Evolutionary conservation across 495 filamentous ascomycete species (phyloP).

Genomic region (Penicillium coprophilum): DNA sequence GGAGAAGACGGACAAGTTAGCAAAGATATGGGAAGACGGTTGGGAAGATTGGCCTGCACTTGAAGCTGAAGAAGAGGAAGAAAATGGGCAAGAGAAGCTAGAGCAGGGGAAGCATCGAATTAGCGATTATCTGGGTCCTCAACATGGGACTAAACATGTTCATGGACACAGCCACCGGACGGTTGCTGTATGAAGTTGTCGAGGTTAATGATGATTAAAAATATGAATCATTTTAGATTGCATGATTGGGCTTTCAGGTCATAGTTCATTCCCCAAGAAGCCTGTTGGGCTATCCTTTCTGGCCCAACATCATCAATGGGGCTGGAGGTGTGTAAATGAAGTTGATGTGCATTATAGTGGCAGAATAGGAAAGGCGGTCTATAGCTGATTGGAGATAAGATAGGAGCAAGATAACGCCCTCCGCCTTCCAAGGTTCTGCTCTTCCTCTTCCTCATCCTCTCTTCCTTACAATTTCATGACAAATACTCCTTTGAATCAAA

Average conservation of each 20-base stretch:
- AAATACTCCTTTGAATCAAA: not conserved
- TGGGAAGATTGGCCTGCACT: slow-evolving; percentile 54
- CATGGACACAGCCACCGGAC: slow-evolving; percentile 19
- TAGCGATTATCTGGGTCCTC: slow-evolving; percentile 35
- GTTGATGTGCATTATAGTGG: not conserved
- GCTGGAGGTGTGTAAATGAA: not conserved
- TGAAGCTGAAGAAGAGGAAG: slow-evolving; percentile 41
- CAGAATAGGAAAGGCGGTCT: slow-evolving; percentile 9
- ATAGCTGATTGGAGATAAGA: slow-evolving; percentile 3
- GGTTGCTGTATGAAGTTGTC: slow-evolving; percentile 4
- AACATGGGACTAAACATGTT: slow-evolving; percentile 46
- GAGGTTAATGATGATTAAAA: not conserved
- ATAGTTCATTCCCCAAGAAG: not conserved
- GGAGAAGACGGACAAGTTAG: slow-evolving; percentile 40
- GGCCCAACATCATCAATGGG: not conserved
- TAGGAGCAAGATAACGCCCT: slow-evolving; percentile 8
- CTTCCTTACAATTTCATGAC: slow-evolving; percentile 4
- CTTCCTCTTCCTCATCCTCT: slow-evolving; percentile 6
- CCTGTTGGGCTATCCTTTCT: not conserved
- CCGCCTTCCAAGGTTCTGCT: slow-evolving; percentile 6
- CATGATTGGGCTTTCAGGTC: too few species aligned
- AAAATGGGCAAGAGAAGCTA: slow-evolving; percentile 23
- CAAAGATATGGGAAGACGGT: slow-evolving; percentile 52
- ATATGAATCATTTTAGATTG: too few species aligned
- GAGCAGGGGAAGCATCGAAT: slow-evolving; percentile 27